Base-by-base conservation (phyloP, 108 stramenopile species). In the Cyclotella cryptica region DNA sequence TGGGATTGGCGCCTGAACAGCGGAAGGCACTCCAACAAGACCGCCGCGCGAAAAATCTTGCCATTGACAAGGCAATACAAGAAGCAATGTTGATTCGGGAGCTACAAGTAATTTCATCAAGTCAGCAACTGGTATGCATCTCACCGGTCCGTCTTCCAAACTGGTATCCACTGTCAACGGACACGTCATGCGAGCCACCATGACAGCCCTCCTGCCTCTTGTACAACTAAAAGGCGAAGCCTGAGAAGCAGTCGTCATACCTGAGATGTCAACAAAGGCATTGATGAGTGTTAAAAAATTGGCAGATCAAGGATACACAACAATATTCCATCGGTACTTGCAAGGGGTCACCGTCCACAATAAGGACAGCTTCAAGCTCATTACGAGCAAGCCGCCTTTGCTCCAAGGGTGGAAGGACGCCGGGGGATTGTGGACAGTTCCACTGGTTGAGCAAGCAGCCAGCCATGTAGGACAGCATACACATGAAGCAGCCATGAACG, bases 201-300 rank as follows among this genome's bases (percentile, higher is more conserved):
- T 40, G 21, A 71, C 40, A 19, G 43, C 35, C 17, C 21, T 10
- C 0, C 42, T 71, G 1, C 70, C 70, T 57, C 57, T 71, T 14
- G 0, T 35, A 59, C 11, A 15, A 30, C 55, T 71, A 0, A 41
- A 21, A 7, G 42, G 6, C 19, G 9, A 42, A 44, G 70, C 70
- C 40, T 12, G 40, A 1, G 24, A 71, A 22, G 55, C 42, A 21
- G 40, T 29, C 28, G 44, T 71, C 3, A 10, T 71, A 17, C 70
- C 55, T 57, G 42, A 42, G 10, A 28, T 71, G 18, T 35, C 21
- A 1, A 54, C 22, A 0, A 70, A 55, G 4, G 43, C 70, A 58
- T 44, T 71, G 14, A 21, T 71, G 19, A 71, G 70, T 30, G 70
- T 71, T 0, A 27, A 19, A 21, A 71, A 71, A 71, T 54, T 71